Conservation (phyloP, 441 rosid species). For the Erysimum cheiri region DNA sequence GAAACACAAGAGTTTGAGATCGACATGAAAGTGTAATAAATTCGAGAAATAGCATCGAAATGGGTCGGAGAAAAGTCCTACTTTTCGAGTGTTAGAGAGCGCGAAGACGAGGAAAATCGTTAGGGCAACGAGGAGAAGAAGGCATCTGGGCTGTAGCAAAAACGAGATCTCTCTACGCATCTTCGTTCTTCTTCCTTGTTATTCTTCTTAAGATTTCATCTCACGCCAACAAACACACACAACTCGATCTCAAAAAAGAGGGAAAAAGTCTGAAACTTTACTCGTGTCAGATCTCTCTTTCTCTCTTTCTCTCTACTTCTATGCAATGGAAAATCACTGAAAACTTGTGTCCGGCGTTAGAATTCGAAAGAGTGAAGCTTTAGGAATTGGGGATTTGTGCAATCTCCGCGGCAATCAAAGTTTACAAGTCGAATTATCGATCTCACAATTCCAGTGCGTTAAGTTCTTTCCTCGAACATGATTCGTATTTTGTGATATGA, state of each 20-base stretch:
- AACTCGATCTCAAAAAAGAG: not conserved
- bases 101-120: constrained; percentile 62
- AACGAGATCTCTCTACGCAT: constrained; percentile 69
- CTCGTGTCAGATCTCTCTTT: constrained; percentile 31
- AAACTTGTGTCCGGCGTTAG: not conserved
- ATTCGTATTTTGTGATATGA: not conserved
- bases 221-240: constrained; percentile 16
- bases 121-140: constrained; percentile 55
- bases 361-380: not conserved
- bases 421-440: constrained; percentile 33
- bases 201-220: constrained; percentile 28
- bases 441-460: constrained; percentile 21
- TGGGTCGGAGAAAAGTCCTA: constrained; percentile 28
- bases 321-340: not conserved
- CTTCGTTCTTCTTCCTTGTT: constrained; percentile 11
- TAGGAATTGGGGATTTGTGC: constrained; percentile 25
- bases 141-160: constrained; percentile 65
- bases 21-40: not conserved
- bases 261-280: constrained; percentile 17
- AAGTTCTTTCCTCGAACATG: not conserved
- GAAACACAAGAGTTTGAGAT: constrained; percentile 27
- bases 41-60: constrained; percentile 3
- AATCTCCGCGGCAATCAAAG: constrained; percentile 33
- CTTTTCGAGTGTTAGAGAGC: constrained; percentile 52
- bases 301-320: not conserved